Conservation (phyloP, 2,329 filamentous ascomycete species). For the Mycosphaerella sp. region DNA sequence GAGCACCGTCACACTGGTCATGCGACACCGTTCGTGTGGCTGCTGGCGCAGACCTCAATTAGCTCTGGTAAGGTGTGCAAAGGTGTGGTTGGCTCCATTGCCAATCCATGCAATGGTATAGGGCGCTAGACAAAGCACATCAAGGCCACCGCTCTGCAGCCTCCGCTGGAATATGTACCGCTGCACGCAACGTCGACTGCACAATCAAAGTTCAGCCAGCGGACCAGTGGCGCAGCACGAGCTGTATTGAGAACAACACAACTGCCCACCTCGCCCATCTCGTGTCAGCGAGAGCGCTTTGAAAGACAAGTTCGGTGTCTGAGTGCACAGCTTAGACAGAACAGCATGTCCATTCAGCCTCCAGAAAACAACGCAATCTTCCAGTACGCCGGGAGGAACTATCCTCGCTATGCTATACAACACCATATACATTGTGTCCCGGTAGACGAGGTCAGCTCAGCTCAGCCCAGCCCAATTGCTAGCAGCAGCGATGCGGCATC, state of each 20-base stretch:
- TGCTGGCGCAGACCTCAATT: conserved; percentile 15
- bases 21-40: conserved; percentile 16
- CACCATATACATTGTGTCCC: conserved; percentile 30
- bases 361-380: conserved; percentile 24
- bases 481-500: no score
- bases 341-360: conserved; percentile 18
- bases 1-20: conserved; percentile 17
- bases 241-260: neutral
- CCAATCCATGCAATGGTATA: conserved; percentile 13
- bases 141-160: neutral
- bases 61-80: conserved; percentile 2
- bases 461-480: no score
- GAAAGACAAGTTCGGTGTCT: neutral
- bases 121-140: conserved; percentile 12
- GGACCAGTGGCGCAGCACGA: neutral
- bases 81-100: conserved; percentile 11
- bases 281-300: neutral
- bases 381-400: conserved; percentile 23
- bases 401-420: conserved; percentile 25
- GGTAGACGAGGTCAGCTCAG: conserved; percentile 32
- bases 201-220: neutral
- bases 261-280: neutral
- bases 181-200: neutral
- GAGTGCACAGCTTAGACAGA: neutral
- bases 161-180: neutral